These are phyloP conservation scores for Colletotrichum navitas DNA, from an alignment of 2,329 filamentous ascomycete genomes.

Conservation along the genomic window DNA sequence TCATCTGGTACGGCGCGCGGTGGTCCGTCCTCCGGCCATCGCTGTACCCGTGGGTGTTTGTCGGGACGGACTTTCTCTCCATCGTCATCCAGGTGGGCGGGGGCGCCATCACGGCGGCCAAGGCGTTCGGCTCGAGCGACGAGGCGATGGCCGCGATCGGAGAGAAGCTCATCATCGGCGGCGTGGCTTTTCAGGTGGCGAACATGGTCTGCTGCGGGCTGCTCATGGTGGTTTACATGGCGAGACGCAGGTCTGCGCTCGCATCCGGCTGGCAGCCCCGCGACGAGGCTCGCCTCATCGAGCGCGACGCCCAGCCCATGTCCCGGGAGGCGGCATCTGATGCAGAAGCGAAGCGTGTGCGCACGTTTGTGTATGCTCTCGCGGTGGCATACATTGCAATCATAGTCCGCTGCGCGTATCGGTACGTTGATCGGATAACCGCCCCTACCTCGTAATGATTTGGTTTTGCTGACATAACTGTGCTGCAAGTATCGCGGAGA, in stretches of 20 bases:
- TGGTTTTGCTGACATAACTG: too few species aligned
- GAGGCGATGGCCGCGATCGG: constrained; percentile 36
- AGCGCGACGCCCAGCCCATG: not conserved
- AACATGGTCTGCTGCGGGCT: constrained; percentile 46
- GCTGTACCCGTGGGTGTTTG: constrained; percentile 64
- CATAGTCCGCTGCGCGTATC: constrained; percentile 40
- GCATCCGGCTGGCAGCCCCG: too few species aligned
- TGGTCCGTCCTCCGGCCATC: constrained; percentile 56
- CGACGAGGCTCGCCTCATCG: not conserved
- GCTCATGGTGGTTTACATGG: constrained; percentile 38
- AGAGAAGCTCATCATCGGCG: constrained; percentile 44
- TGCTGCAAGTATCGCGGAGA: not conserved
- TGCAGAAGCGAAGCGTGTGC: not conserved
- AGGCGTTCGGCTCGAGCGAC: constrained; percentile 9
- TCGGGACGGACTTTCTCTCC: constrained; percentile 61
- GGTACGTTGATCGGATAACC: constrained; percentile 15
- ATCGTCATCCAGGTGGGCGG: constrained; percentile 47
- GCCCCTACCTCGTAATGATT: too few species aligned
- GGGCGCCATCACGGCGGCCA: constrained; percentile 34
- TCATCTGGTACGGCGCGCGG: constrained; percentile 56
- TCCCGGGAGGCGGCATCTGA: not conserved
- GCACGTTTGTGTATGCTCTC: constrained; percentile 24
- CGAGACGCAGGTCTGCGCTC: not conserved
- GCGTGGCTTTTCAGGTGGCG: constrained; percentile 47
- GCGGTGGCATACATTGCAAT: constrained; percentile 34